phyloP scores from a whole-genome alignment of 805 yeast genomes.

The Candida namnaoensis region DNA sequence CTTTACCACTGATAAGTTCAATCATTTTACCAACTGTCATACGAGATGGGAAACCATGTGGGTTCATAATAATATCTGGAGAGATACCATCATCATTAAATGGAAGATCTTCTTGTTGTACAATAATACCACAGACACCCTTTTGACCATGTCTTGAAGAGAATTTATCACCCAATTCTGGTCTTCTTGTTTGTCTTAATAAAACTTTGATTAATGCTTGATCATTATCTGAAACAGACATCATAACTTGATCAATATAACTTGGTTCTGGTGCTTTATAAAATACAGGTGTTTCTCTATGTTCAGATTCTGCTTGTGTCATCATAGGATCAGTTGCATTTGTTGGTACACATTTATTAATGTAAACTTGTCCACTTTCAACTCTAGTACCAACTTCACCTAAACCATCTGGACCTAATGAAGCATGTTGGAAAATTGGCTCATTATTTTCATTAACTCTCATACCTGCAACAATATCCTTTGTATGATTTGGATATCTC shows the following conservation, averaged over 20 bases:
- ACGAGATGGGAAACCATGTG: constrained; percentile 99
- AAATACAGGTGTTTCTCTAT: constrained; percentile 83
- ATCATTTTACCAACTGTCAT: constrained; percentile 99
- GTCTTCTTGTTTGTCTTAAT: constrained; percentile 91
- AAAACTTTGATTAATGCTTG: constrained; percentile 90
- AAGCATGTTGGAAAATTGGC: constrained; percentile 79
- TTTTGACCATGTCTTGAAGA: constrained; percentile 98
- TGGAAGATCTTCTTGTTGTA: constrained; percentile 97
- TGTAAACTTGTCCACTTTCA: constrained; percentile 88
- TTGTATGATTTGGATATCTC: constrained; percentile 88
- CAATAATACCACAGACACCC: constrained; percentile 96
- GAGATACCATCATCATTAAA: constrained; percentile 93
- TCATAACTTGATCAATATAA: constrained; percentile 94
- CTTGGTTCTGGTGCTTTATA: constrained; percentile 95
- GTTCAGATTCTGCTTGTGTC: constrained; percentile 35
- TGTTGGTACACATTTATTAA: constrained; percentile 88
- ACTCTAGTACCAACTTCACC: constrained; percentile 93
- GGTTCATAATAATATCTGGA: constrained; percentile 96
- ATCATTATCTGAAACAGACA: constrained; percentile 92
- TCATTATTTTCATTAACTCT: constrained; percentile 73
- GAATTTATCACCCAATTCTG: constrained; percentile 95
- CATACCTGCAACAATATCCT: constrained; percentile 88
- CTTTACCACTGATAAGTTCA: constrained; percentile 97
- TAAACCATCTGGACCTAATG: constrained; percentile 89
- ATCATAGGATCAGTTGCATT: constrained; percentile 58